Conservation (phyloP, 805 yeast genomes). For the Metschnikowia kofuensis region DNA sequence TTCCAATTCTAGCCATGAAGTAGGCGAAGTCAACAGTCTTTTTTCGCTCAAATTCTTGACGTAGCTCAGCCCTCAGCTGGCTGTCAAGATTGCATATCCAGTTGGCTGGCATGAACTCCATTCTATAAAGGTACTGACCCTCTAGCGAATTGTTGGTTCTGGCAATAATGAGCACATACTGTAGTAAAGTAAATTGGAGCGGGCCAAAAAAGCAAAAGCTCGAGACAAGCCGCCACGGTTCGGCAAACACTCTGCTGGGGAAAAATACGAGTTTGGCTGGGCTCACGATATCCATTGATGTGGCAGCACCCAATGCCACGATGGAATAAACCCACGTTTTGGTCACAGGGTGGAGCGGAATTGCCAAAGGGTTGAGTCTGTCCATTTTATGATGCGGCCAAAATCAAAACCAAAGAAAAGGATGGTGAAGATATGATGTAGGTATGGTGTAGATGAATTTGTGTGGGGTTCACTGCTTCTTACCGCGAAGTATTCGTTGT, state of each 20-base stretch:
- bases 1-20: constrained; percentile 24
- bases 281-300: constrained; percentile 21
- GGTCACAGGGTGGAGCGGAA: constrained; percentile 19
- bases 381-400: constrained; percentile 5
- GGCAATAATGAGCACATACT: constrained; percentile 20
- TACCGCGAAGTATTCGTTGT: too few species aligned
- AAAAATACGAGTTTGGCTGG: constrained; percentile 21
- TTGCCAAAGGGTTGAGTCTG: constrained; percentile 6
- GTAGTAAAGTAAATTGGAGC: constrained; percentile 21
- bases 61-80: constrained; percentile 16
- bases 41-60: constrained; percentile 16
- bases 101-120: constrained; percentile 23
- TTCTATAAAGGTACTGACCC: constrained; percentile 17
- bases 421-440: neutral
- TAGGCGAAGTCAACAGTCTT: constrained; percentile 31
- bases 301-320: constrained; percentile 19
- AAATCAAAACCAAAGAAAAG: neutral
- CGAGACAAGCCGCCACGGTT: constrained; percentile 39
- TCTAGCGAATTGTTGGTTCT: constrained; percentile 26
- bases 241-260: constrained; percentile 26
- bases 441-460: too few species aligned
- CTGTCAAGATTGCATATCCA: constrained; percentile 15
- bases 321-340: constrained; percentile 29
- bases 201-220: constrained; percentile 33
- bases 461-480: too few species aligned